Evolutionary conservation across 352 stramenopile genomes (phyloP), one percentile per base, ranked within the genome.

Genomic region (Phytophthora sp.): DNA sequence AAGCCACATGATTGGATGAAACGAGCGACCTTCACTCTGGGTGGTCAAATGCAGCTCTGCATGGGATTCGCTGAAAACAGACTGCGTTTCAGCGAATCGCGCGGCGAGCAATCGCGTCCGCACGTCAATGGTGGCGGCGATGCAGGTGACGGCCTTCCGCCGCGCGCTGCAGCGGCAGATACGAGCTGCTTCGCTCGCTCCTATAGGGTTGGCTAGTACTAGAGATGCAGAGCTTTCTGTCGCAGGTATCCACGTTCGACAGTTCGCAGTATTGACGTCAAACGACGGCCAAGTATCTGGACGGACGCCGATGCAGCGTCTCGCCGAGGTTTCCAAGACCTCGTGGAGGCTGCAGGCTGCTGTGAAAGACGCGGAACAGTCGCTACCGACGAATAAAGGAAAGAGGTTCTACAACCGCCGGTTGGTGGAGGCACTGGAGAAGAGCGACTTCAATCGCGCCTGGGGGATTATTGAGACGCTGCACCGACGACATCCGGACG

Each of bases 351-450:
- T 74, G 32, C 45, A 45, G 13, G 46, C 62, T 4, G 20, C 49
- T 43, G 50, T 53, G 11, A 44, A 69, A 15, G 39, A 62, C 15
- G 54, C 69, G 18, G 60, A 63, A 13, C 6, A 59, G 6, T 61
- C 60, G 11, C 20, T 82, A 18, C 73, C 66, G 0, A 3, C 17
- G 4, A 45, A 55, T 9, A 66, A 51, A 57, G 77, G 77, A 15
- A 78, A 58, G 11, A 43, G 70, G 45, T 87, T 78, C 45, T 87
- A 87, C 50, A 83, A 84, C 41, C 67, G 72, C 17, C 62, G 66
- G 24, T 6, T 88, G 41, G 42, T 66, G 13, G 57, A 74, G 13
- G 62, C 54, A 8, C 35, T 88, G 30, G 54, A 77, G 26, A 24
- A 61, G 23, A 53, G 51, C 18, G 74, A 88, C 44, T 13, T 72